Percentiles rank a stretch among this genome's conserved stretches.
These are phyloP conservation scores for Podila epicladia DNA, from an alignment of 192 early-diverging fungal species.

Conservation along the genomic window DNA sequence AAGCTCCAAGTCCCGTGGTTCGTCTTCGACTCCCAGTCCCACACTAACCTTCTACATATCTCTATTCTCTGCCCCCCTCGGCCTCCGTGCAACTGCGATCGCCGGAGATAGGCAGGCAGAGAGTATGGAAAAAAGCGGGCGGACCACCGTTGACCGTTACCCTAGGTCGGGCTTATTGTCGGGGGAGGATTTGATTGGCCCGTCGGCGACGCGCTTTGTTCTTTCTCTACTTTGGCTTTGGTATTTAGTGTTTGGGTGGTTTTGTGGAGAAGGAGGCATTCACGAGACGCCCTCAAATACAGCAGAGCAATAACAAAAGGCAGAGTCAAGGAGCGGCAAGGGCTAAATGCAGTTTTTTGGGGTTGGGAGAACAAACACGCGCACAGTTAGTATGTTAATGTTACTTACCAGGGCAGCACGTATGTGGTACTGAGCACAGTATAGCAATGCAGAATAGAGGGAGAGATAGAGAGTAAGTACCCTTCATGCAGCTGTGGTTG, in stretches of 20 bases:
- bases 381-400: too few species aligned
- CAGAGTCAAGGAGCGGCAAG: too few species aligned
- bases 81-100: not conserved
- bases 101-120: not conserved
- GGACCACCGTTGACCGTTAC: not conserved
- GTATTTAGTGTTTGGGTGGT: not conserved
- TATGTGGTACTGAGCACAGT: not conserved
- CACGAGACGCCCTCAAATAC: not conserved
- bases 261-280: slow-evolving; percentile 10
- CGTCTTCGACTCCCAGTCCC: too few species aligned
- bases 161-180: slow-evolving; percentile 3
- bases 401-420: too few species aligned
- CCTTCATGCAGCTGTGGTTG: not conserved
- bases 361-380: slow-evolving; percentile 4
- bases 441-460: not conserved
- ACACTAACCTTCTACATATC: too few species aligned
- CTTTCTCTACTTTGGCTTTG: not conserved
- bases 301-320: too few species aligned
- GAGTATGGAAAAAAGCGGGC: not conserved
- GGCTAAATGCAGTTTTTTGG: not conserved
- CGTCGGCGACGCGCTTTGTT: slow-evolving; percentile 1
- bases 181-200: slow-evolving; percentile 4
- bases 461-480: not conserved
- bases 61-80: too few species aligned
- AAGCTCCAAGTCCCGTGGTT: too few species aligned